Conservation (phyloP, 768 basidiomycete species). For the Heimioporus sp. region DNA sequence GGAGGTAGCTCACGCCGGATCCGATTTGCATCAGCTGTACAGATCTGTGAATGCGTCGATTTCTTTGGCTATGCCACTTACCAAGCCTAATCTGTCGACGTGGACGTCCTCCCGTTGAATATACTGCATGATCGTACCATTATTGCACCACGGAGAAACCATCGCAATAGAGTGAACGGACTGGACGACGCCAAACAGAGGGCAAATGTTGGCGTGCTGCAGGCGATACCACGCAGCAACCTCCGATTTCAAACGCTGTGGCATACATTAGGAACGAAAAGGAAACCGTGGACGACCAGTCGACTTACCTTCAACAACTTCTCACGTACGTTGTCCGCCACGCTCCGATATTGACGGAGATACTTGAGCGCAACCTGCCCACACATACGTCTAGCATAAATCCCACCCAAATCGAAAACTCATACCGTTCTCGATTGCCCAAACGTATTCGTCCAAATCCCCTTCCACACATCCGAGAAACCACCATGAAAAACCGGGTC, state of each 20-base stretch:
- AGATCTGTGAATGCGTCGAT: not conserved
- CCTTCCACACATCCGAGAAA: conserved; percentile 65
- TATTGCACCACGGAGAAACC: conserved; percentile 65
- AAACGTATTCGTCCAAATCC: conserved; percentile 48
- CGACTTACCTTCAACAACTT: conserved; percentile 47
- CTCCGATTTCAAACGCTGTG: conserved; percentile 55
- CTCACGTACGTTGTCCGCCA: conserved; percentile 50
- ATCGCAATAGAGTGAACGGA: conserved; percentile 52
- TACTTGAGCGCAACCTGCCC: conserved; percentile 57
- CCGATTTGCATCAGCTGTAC: conserved; percentile 52
- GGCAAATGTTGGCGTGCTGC: conserved; percentile 53
- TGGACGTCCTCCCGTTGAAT: conserved; percentile 39
- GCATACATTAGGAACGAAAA: not conserved
- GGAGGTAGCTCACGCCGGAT: conserved; percentile 56
- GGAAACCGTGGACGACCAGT: not conserved
- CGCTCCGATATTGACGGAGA: conserved; percentile 44
- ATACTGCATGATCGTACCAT: conserved; percentile 54
- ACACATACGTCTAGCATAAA: not conserved
- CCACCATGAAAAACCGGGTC: conserved; percentile 51
- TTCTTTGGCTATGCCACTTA: conserved; percentile 24
- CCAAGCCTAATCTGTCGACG: conserved; percentile 47
- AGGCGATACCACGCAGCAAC: conserved; percentile 57
- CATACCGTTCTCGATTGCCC: conserved; percentile 30
- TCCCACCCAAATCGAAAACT: not conserved
- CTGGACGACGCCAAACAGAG: conserved; percentile 54